Base-by-base conservation (phyloP, 371 early-diverging fungal species). In the Enteropsectra breve region DNA sequence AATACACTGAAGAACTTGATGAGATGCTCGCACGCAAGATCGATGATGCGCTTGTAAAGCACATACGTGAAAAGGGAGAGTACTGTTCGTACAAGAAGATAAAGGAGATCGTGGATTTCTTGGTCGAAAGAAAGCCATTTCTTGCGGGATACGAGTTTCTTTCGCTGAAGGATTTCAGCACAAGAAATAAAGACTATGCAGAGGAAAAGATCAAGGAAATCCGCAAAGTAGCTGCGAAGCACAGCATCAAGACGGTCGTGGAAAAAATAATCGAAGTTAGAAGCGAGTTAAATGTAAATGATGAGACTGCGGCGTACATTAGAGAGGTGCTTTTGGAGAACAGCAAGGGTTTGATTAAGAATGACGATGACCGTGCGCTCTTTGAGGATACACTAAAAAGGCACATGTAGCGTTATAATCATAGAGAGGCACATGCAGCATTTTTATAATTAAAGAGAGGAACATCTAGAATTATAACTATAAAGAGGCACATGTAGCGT, bases 391-490 rank as follows among this genome's bases (percentile, higher is more conserved):
- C 65, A 15, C 4, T 64, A 53, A 40, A 21, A 18, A 33, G 65
- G 8, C 37, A 58, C 23, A n/a, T n/a, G n/a, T n/a, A n/a, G n/a
- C n/a, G n/a, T n/a, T n/a, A n/a, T n/a, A n/a, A n/a, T n/a, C 33
- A 71, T 66, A 21, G 58, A 54, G 23, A 75, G 43, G 46, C 56
- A 62, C n/a, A 66, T 60, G n/a, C n/a, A n/a, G n/a, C n/a, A n/a
- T n/a, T n/a, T n/a, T n/a, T n/a, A n/a, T n/a, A n/a, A n/a, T n/a
- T n/a, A n/a, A n/a, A n/a, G n/a, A n/a, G n/a, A n/a, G n/a, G n/a
- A n/a, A n/a, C n/a, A n/a, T n/a, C n/a, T n/a, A n/a, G n/a, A n/a
- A n/a, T n/a, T n/a, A n/a, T n/a, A n/a, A n/a, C n/a, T n/a, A n/a
- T n/a, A n/a, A n/a, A n/a, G n/a, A n/a, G n/a, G n/a, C n/a, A n/a